These are phyloP conservation scores for Oryza coarctata DNA, from an alignment of 176 grass and related monocot species.

Conservation along the genomic window DNA sequence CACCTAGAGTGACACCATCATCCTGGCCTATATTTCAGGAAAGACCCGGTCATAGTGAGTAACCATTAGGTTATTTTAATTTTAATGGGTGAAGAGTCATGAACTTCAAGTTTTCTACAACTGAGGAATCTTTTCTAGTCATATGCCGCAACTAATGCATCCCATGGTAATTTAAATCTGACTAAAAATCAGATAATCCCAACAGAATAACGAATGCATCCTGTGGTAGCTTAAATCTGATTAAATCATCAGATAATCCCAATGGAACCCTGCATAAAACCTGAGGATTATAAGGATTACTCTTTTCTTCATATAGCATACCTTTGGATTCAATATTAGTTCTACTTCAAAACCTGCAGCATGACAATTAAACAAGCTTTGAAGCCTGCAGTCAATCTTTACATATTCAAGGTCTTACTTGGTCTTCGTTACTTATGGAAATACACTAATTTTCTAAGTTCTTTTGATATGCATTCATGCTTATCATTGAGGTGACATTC, in stretches of 20 bases:
- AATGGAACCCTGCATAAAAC: neutral
- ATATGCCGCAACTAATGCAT: neutral
- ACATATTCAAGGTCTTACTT: conserved; percentile 9
- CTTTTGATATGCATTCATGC: neutral
- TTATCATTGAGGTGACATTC: conserved; percentile 5
- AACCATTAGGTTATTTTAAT: neutral
- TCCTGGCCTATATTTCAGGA: no score
- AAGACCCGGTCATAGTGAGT: no score
- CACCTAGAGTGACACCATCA: no score
- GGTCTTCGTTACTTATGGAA: neutral
- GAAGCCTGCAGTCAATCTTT: neutral
- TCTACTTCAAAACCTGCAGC: neutral
- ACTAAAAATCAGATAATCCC: neutral
- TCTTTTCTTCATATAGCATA: neutral
- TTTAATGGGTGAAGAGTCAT: neutral
- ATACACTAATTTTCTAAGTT: conserved; percentile 10
- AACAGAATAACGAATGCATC: neutral
- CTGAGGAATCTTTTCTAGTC: neutral
- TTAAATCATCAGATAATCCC: neutral
- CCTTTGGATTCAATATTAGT: neutral
- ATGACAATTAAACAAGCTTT: conserved; percentile 1
- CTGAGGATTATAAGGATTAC: neutral
- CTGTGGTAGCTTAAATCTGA: neutral
- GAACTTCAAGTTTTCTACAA: neutral
- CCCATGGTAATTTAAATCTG: neutral